Conservation (phyloP, 805 yeast species). For the Barnettozyma siamensis region DNA sequence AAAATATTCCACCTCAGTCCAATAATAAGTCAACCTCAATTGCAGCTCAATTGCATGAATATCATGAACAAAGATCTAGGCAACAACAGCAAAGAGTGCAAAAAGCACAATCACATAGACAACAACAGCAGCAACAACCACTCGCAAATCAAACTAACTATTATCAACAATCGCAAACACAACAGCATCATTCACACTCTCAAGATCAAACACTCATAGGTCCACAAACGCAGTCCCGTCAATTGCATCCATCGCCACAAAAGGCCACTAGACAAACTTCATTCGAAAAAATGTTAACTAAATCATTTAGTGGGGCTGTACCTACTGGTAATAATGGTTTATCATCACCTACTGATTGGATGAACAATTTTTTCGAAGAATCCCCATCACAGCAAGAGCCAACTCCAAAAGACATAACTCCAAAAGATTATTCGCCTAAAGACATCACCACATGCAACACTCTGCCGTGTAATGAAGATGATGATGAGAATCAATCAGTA, state of each 20-base stretch:
- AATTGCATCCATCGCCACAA: conserved; percentile 2
- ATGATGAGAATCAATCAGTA: conserved; percentile 11
- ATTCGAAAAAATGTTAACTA: conserved; percentile 34
- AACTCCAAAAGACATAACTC: conserved; percentile 23
- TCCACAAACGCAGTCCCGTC: background rate
- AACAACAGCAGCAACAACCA: background rate
- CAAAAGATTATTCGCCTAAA: conserved; percentile 23
- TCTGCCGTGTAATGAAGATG: conserved; percentile 24
- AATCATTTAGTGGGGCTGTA: conserved; percentile 30
- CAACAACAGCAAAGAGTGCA: conserved; percentile 2
- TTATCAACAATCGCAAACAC: background rate
- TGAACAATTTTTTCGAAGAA: conserved; percentile 18
- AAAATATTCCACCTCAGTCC: conserved; percentile 34
- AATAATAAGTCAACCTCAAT: conserved; percentile 16
- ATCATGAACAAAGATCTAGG: conserved; percentile 10
- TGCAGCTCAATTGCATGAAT: conserved; percentile 16
- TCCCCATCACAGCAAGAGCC: conserved; percentile 13
- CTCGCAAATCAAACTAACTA: background rate
- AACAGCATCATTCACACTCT: background rate
- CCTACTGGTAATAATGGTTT: conserved; percentile 11
- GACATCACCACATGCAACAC: conserved; percentile 27
- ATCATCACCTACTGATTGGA: conserved; percentile 24
- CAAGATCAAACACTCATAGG: background rate
- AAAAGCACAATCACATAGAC: background rate
- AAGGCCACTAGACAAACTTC: conserved; percentile 26